Conservation (phyloP, 345 rosid species). For the Xanthoceras sorbifolium region DNA sequence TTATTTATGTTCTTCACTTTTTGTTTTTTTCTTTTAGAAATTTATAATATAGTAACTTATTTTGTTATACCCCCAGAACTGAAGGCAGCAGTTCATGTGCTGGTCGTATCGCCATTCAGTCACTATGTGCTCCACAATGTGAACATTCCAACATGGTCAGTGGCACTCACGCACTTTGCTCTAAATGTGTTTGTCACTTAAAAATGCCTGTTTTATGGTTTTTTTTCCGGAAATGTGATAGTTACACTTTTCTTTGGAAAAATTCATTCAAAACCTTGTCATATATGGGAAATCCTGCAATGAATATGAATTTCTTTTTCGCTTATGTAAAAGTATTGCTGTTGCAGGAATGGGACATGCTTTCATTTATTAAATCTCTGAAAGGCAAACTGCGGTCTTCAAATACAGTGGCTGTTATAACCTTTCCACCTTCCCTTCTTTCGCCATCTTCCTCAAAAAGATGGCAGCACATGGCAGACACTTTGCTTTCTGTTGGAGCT, state of each 20-base stretch:
- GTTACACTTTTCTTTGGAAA: background rate
- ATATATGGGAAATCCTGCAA: background rate
- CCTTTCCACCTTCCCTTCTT: slow-evolving; percentile 76
- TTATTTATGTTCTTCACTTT: background rate
- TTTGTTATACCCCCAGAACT: slow-evolving; percentile 43
- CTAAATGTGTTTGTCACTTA: slow-evolving; percentile 16
- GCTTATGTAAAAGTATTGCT: slow-evolving; percentile 6
- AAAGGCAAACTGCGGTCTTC: slow-evolving; percentile 75
- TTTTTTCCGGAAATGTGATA: background rate
- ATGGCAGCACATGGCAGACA: slow-evolving; percentile 91
- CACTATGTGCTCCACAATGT: slow-evolving; percentile 89
- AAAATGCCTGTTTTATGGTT: background rate
- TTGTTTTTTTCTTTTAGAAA: background rate
- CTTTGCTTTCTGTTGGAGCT: slow-evolving; percentile 81
- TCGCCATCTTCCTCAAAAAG: slow-evolving; percentile 67
- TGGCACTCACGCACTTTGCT: slow-evolving; percentile 17
- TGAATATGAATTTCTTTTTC: background rate
- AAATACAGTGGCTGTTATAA: slow-evolving; percentile 76
- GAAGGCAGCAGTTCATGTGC: slow-evolving; percentile 47
- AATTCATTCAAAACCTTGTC: background rate
- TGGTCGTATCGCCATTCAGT: slow-evolving; percentile 86
- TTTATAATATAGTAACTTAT: background rate
- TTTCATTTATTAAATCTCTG: slow-evolving; percentile 74
- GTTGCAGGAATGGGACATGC: slow-evolving; percentile 82
- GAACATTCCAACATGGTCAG: slow-evolving; percentile 64